Conservation (phyloP, 2,329 filamentous ascomycete species). For the Aspergillus awamori region DNA sequence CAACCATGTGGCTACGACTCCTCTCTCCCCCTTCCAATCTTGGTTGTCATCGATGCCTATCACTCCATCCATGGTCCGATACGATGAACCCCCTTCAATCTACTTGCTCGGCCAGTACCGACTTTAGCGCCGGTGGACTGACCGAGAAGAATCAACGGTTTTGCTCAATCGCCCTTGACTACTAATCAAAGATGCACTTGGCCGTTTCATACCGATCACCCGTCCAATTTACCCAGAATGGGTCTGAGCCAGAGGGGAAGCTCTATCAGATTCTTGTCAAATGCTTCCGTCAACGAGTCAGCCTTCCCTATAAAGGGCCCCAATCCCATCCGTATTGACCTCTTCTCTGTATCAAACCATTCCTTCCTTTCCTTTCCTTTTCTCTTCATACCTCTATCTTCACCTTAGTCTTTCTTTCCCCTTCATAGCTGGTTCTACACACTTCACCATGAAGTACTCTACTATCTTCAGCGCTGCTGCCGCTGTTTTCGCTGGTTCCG, state of each 20-base stretch:
- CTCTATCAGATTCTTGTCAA: background rate
- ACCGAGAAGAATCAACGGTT: constrained; percentile 3
- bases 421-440: constrained; percentile 13
- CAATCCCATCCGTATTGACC: background rate
- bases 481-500: constrained; percentile 21
- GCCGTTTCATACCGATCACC: constrained; percentile 6
- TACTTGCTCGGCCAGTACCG: constrained; percentile 5
- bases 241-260: background rate
- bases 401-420: constrained; percentile 7
- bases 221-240: constrained; percentile 5
- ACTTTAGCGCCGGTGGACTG: constrained; percentile 1
- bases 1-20: constrained; percentile 9
- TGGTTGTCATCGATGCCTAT: background rate
- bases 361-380: constrained; percentile 12
- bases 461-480: constrained; percentile 21
- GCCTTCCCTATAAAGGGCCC: background rate
- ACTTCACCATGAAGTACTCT: constrained; percentile 23
- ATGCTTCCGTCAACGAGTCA: background rate
- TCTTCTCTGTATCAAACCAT: constrained; percentile 1
- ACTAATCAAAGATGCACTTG: constrained; percentile 7
- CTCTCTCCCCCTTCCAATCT: background rate
- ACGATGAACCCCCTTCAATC: background rate
- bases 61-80: background rate
- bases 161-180: background rate
- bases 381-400: background rate